Evolutionary conservation across 163 green algal species (phyloP), one percentile per base, ranked within the genome.

Genomic region (Scenedesmus sp.): DNA sequence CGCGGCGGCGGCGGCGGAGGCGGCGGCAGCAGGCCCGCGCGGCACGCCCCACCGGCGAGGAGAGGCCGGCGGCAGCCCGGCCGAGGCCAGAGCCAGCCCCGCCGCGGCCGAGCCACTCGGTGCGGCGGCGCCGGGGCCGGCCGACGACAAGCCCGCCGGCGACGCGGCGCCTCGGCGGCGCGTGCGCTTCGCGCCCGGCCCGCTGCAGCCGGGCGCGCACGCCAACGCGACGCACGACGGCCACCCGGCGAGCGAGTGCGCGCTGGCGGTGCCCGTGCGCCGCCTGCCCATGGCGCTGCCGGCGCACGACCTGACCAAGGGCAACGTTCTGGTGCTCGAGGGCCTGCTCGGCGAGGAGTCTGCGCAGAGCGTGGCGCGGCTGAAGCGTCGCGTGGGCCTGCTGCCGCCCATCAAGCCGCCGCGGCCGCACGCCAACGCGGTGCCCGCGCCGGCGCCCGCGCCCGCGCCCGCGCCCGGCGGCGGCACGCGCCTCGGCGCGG

Each of bases 291-390:
- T n/a, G 28, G 11, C 29, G n/a, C 20, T 72, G 5, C n/a, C 63
- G 39, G 62, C 50, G 4, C 28, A 56, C 33, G 74, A 81, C 15
- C 74, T 81, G 17, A 81, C 48, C 9, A 58, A 54, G 2, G 62
- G 74, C 47, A 75, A 75, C 33, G 48, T 81, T 34, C 62, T 75
- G n/a, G 56, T 74, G 34, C 45, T 81, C 34, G 74, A 81, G 50
- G 28, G 66, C 29, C 36, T 81, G 34, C 53, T 81, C 24, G 74
- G 74, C 1, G 6, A 28, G 1, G 74, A 81, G 13, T 60, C n/a
- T 28, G 48, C 57, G 31, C 42, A 53, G 28, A 70, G 50, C 14
- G 48, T 81, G 29, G 50, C 28, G 2, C 44, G 74, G 11, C 51
- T 81, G 33, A 81, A 81, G 72, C 26, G 73, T 2, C 56, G 70